Conservation (phyloP, 2,329 filamentous ascomycete species). For the Diaporthe australafricana region DNA sequence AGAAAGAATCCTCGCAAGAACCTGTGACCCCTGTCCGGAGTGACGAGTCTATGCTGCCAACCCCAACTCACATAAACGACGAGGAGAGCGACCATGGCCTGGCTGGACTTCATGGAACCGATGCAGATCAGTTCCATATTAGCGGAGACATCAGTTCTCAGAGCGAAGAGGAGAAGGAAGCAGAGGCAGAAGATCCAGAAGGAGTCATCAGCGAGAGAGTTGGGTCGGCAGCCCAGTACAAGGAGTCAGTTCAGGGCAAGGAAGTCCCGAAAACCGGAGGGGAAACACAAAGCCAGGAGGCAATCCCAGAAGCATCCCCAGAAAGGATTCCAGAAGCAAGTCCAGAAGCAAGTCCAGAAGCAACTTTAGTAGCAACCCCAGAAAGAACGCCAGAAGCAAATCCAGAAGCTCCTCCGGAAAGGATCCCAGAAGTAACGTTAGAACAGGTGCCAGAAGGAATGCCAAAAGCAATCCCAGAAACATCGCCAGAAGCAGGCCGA, state of each 20-base stretch:
- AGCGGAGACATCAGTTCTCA: neutral
- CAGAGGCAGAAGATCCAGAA: too few species aligned
- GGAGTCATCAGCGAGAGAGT: too few species aligned
- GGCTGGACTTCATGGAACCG: neutral
- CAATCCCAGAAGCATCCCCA: neutral
- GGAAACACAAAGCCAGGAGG: too few species aligned
- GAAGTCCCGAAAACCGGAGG: neutral
- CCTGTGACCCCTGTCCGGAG: neutral
- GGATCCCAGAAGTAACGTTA: too few species aligned
- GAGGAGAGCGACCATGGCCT: neutral
- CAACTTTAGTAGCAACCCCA: too few species aligned
- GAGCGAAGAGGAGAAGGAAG: neutral
- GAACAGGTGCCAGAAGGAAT: too few species aligned
- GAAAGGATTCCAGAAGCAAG: neutral
- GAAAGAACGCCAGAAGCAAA: too few species aligned
- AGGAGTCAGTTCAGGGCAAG: neutral
- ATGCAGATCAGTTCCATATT: neutral
- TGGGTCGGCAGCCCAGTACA: neutral
- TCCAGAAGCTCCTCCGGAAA: too few species aligned
- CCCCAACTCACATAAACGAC: neutral
- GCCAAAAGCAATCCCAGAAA: too few species aligned
- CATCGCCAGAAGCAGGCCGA: too few species aligned
- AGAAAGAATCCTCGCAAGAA: neutral
- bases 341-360: neutral
- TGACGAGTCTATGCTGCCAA: neutral